Conservation (phyloP, 106 monocot genomes). For the Cymbidium sinense region DNA sequence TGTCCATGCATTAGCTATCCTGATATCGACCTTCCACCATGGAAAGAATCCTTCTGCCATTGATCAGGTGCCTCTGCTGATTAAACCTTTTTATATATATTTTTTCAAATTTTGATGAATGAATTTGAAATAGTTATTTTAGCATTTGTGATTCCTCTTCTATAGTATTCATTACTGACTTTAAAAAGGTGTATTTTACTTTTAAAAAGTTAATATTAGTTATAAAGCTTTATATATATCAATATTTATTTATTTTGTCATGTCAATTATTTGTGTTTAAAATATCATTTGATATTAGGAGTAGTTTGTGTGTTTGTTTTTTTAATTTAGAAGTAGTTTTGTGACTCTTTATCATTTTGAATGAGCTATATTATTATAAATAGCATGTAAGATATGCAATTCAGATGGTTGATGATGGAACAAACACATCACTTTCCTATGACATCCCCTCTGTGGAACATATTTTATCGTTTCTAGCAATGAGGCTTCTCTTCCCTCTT, state of each 20-base stretch:
- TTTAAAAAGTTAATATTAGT: too few species aligned
- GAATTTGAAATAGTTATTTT: neutral
- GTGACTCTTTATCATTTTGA: neutral
- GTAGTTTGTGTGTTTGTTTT: neutral
- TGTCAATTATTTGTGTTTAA: neutral
- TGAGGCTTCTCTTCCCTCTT: neutral
- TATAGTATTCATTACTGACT: neutral
- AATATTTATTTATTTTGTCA: neutral
- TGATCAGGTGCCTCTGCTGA: constrained; percentile 46
- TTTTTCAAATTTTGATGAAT: neutral
- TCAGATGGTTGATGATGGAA: neutral
- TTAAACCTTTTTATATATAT: neutral
- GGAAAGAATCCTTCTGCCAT: constrained; percentile 81
- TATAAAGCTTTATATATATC: neutral
- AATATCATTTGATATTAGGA: neutral
- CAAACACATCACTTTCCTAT: neutral
- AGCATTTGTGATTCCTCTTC: neutral
- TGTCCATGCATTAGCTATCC: constrained; percentile 77
- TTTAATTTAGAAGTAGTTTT: neutral
- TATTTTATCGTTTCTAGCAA: neutral
- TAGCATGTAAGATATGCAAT: neutral
- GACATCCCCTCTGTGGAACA: neutral
- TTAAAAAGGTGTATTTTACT: too few species aligned
- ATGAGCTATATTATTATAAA: neutral
- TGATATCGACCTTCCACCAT: constrained; percentile 89